Percentiles rank a stretch among this genome's conserved stretches.
phyloP scores from a whole-genome alignment of 306 rosid species.

The Datisca glomerata region DNA sequence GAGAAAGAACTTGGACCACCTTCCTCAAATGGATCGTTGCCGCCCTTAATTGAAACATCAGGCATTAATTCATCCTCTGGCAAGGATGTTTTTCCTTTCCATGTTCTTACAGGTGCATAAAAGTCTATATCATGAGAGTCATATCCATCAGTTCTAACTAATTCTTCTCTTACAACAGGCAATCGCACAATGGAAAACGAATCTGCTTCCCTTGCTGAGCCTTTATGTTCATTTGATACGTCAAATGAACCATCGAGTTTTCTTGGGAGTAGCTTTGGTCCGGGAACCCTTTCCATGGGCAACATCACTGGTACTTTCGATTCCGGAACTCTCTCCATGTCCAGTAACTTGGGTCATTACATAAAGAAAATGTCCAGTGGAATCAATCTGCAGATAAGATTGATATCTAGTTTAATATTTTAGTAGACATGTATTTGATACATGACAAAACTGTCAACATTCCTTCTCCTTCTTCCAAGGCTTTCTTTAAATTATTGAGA shows the following conservation, averaged over 20 bases:
- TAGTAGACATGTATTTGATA: constrained; percentile 10
- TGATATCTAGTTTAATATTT: constrained; percentile 10
- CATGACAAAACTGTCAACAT: constrained; percentile 1
- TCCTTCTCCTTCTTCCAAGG: not conserved
- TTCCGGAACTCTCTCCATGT: constrained; percentile 78
- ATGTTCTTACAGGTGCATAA: constrained; percentile 27
- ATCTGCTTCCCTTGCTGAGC: constrained; percentile 42
- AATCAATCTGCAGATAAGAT: constrained; percentile 38
- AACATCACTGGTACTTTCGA: constrained; percentile 40
- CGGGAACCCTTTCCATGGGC: constrained; percentile 23
- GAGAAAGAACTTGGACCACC: constrained; percentile 62
- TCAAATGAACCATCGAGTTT: constrained; percentile 5
- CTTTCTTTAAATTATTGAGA: constrained; percentile 6
- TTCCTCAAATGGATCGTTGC: constrained; percentile 47
- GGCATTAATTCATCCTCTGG: constrained; percentile 40
- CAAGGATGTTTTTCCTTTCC: constrained; percentile 54
- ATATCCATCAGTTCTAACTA: constrained; percentile 25
- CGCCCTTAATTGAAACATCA: constrained; percentile 42
- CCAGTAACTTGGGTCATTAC: constrained; percentile 29
- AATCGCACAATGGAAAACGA: constrained; percentile 45
- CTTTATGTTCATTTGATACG: constrained; percentile 19
- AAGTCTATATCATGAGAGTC: constrained; percentile 30
- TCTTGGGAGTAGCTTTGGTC: constrained; percentile 1
- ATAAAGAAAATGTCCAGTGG: constrained; percentile 17
- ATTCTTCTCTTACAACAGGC: constrained; percentile 40